phyloP scores from a whole-genome alignment of 139 green algal genomes.

The Asterochloris erici region DNA sequence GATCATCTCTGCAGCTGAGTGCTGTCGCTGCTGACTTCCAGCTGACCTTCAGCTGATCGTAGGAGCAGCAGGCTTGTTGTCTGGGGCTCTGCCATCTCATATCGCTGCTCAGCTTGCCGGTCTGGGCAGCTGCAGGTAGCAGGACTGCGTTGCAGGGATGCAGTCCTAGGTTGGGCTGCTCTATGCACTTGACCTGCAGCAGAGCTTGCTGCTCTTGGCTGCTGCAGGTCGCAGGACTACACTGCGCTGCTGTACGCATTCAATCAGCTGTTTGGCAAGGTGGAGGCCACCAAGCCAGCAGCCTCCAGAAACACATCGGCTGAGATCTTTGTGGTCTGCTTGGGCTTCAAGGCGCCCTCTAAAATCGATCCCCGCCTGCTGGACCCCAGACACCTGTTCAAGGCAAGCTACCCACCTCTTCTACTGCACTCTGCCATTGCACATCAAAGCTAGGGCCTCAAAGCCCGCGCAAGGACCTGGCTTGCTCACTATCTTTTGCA shows the following conservation, averaged over 20 bases:
- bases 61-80: too few species aligned
- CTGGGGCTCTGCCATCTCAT: too few species aligned
- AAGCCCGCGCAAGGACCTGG: too few species aligned
- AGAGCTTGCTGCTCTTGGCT: background rate
- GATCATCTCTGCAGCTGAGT: too few species aligned
- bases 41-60: too few species aligned
- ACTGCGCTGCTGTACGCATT: slow-evolving; percentile 95
- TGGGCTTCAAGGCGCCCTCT: slow-evolving; percentile 92
- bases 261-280: slow-evolving; percentile 95
- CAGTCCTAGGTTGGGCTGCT: background rate
- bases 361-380: slow-evolving; percentile 97
- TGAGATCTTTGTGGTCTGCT: slow-evolving; percentile 97
- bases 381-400: slow-evolving; percentile 84
- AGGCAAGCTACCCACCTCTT: slow-evolving; percentile 31
- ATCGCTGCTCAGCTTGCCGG: too few species aligned
- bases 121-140: too few species aligned
- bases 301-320: slow-evolving; percentile 89
- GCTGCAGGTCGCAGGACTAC: slow-evolving; percentile 88
- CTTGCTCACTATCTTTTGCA: background rate
- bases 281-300: slow-evolving; percentile 93
- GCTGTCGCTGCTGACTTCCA: too few species aligned
- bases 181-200: background rate
- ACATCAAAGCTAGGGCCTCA: too few species aligned
- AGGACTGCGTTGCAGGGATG: too few species aligned
- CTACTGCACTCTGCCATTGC: too few species aligned